Evolutionary conservation across 1,139 yeast species (phyloP).

Genomic region (Arxiozyma slooffiae): DNA sequence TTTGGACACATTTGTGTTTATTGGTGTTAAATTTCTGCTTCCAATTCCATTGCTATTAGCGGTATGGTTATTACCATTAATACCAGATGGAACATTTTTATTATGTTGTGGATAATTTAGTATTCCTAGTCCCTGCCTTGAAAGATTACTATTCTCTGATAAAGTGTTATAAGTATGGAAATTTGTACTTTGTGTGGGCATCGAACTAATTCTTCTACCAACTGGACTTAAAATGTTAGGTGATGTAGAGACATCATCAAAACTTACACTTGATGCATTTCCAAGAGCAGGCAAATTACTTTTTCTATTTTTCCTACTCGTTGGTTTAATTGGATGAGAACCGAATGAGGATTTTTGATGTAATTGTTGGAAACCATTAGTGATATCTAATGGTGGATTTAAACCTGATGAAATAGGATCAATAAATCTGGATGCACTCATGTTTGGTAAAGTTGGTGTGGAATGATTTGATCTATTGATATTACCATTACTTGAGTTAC

Average conservation of each 20-base stretch:
- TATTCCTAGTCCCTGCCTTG: slow-evolving; percentile 1
- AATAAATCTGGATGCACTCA: slow-evolving; percentile 11
- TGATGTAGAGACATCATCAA: slow-evolving; percentile 10
- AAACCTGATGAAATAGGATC: slow-evolving; percentile 15
- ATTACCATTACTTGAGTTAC: not conserved
- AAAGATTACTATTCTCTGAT: not conserved
- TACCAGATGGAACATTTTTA: not conserved
- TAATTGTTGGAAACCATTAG: slow-evolving; percentile 7
- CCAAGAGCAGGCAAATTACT: slow-evolving; percentile 25
- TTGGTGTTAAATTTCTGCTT: not conserved
- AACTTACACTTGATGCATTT: slow-evolving; percentile 24
- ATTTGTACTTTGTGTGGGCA: slow-evolving; percentile 1
- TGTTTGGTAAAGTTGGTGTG: slow-evolving; percentile 5
- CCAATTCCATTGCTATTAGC: not conserved
- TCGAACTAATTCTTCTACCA: slow-evolving; percentile 4
- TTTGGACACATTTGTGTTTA: not conserved
- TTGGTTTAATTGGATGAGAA: slow-evolving; percentile 23
- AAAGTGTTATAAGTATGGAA: not conserved
- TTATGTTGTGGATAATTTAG: slow-evolving; percentile 1
- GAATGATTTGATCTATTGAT: slow-evolving; percentile 2
- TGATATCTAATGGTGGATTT: slow-evolving; percentile 7
- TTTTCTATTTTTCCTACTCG: slow-evolving; percentile 28
- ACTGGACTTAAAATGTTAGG: not conserved
- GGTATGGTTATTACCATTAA: not conserved
- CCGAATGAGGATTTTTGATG: slow-evolving; percentile 1